phyloP scores from a whole-genome alignment of 306 rosid species.

The Crotalaria pallida region DNA sequence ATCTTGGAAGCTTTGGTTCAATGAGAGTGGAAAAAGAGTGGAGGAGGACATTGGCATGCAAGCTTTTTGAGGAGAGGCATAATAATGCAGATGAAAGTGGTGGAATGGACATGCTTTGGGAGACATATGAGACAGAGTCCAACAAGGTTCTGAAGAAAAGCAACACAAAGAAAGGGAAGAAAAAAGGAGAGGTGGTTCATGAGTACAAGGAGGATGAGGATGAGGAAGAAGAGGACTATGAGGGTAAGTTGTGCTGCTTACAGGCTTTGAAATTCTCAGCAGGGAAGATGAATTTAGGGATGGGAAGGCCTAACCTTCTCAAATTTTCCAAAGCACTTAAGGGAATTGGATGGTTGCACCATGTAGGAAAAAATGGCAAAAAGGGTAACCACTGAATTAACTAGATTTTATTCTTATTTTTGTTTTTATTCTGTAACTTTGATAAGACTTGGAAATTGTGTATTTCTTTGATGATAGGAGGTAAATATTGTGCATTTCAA shows the following conservation, averaged over 20 bases:
- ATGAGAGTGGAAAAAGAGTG: slow-evolving; percentile 93
- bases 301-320: slow-evolving; percentile 72
- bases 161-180: slow-evolving; percentile 50
- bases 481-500: slow-evolving; percentile 48
- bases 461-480: slow-evolving; percentile 15
- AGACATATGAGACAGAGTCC: slow-evolving; percentile 61
- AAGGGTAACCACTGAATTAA: slow-evolving; percentile 47
- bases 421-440: slow-evolving; percentile 16
- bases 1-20: slow-evolving; percentile 63
- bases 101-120: slow-evolving; percentile 98
- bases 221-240: slow-evolving; percentile 38
- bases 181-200: slow-evolving; percentile 31
- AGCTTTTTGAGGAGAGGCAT: slow-evolving; percentile 83
- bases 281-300: slow-evolving; percentile 82
- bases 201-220: slow-evolving; percentile 18
- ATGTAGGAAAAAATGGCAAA: slow-evolving; percentile 56
- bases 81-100: slow-evolving; percentile 51
- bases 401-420: background rate
- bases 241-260: slow-evolving; percentile 65
- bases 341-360: slow-evolving; percentile 75
- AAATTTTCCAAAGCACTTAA: slow-evolving; percentile 84
- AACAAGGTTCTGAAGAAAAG: slow-evolving; percentile 25
- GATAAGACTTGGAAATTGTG: slow-evolving; percentile 33
- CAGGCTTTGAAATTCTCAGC: slow-evolving; percentile 87
- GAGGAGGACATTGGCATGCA: slow-evolving; percentile 92